Percentiles rank a stretch among this genome's conserved stretches.
Evolutionary conservation across 805 yeast genomes (phyloP).

Genomic region (Spathaspora hagerdaliae): DNA sequence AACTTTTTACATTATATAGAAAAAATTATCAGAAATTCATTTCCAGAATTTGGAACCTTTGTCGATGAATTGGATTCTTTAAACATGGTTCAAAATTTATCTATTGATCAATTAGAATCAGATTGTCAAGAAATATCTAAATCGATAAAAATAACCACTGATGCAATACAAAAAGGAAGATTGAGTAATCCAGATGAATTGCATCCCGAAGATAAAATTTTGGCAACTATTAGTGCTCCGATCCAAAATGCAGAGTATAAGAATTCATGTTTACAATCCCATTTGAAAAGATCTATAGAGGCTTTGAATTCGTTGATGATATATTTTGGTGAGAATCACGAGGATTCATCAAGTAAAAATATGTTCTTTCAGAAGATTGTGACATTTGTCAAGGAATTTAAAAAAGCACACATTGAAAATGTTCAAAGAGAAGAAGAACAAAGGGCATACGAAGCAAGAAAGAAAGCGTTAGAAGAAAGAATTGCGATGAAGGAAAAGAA

Average conservation of each 20-base stretch:
- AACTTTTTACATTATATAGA: constrained; percentile 92
- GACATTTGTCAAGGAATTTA: constrained; percentile 74
- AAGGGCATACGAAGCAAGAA: constrained; percentile 35
- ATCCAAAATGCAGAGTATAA: constrained; percentile 75
- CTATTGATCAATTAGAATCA: constrained; percentile 73
- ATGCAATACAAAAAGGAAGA: constrained; percentile 77
- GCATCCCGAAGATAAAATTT: constrained; percentile 79
- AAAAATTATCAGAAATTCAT: constrained; percentile 74
- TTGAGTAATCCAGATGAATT: constrained; percentile 72
- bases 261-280: constrained; percentile 60
- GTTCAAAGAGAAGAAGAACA: constrained; percentile 78
- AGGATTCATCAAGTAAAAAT: constrained; percentile 61
- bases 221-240: constrained; percentile 57
- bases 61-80: constrained; percentile 66
- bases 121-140: constrained; percentile 67
- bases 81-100: constrained; percentile 60
- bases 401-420: constrained; percentile 77
- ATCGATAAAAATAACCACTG: constrained; percentile 63
- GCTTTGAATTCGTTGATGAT: constrained; percentile 73
- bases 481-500: constrained; percentile 11
- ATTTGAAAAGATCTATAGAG: constrained; percentile 54
- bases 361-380: constrained; percentile 76
- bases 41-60: constrained; percentile 74
- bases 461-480: constrained; percentile 28
- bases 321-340: constrained; percentile 85